Evolutionary conservation across 2,329 filamentous ascomycete species (phyloP), one percentile per base, ranked within the genome.

Genomic region (Sclerotinia glacialis): DNA sequence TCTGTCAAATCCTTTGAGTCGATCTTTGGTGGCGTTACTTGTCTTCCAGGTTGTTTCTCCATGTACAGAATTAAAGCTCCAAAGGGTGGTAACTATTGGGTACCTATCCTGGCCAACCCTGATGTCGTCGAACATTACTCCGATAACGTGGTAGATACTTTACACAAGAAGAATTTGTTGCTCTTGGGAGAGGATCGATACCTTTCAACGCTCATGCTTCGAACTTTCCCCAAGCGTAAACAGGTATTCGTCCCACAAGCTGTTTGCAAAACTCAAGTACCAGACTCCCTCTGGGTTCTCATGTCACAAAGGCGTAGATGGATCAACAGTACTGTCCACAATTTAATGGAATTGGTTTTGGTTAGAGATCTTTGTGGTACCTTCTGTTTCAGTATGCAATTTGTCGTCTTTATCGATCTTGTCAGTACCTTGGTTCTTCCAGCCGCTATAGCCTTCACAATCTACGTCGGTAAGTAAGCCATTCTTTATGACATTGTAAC

Each of bases 11-110:
- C 94, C 5, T 99, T 99, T 80, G 95, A 99, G 79, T 97, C 93
- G 0, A 91, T 97, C 71, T 99, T 99, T 79, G 95, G 95, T 80
- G 95, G 95, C 90, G 95, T 99, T 69, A 99, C 95, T 71, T 99
- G 95, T 84, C 83, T 99, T 73, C 95, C 95, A 21, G 95, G 95
- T 71, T 99, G 95, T 83, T 99, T 99, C 88, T 97, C 93, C 84
- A 99, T 99, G 96, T 99, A 99, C 82, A 91, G 95, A 75, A 98
- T 99, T 86, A 99, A 99, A 81, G 91, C 95, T 40, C 96, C 95
- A 68, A 99, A 99, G 81, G 95, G 95, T 71, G 94, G 91, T 34
- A 98, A 99, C 82, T 99, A 98, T 81, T 99, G 95, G 95, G 95
- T 99, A 31, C 95, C 95, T 9, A 98, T 99, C 75, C 85, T 99